phyloP scores from a whole-genome alignment of 805 yeast genomes.

The Yarrowia deformans region DNA sequence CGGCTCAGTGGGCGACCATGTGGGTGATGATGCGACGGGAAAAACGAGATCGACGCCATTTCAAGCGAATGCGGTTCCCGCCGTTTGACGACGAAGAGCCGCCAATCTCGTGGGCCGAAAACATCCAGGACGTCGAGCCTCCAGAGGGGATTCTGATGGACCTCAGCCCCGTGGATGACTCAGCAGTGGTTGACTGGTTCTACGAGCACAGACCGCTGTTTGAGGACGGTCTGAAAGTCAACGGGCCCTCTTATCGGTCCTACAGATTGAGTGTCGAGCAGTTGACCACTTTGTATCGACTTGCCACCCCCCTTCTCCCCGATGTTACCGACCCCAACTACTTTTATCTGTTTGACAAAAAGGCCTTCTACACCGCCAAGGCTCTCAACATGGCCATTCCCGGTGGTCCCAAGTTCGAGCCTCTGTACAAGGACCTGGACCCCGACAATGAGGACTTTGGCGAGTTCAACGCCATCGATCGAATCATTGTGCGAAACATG shows the following conservation, averaged over 20 bases:
- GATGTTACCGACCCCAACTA: constrained; percentile 66
- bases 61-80: constrained; percentile 92
- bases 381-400: constrained; percentile 87
- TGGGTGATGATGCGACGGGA: constrained; percentile 96
- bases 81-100: constrained; percentile 98
- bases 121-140: constrained; percentile 74
- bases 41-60: constrained; percentile 86
- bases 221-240: constrained; percentile 62
- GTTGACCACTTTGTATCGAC: constrained; percentile 69
- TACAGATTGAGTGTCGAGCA: constrained; percentile 72
- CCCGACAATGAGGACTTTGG: constrained; percentile 76
- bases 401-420: constrained; percentile 97
- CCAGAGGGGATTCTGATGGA: constrained; percentile 74
- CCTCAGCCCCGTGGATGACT: constrained; percentile 69
- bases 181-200: constrained; percentile 72
- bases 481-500: constrained; percentile 81
- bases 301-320: constrained; percentile 74
- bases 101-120: constrained; percentile 82
- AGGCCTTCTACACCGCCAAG: constrained; percentile 88
- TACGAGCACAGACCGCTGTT: constrained; percentile 77
- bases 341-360: constrained; percentile 74
- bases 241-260: constrained; percentile 77
- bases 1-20: constrained; percentile 93
- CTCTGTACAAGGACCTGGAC: constrained; percentile 70
- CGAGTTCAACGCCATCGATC: constrained; percentile 88